A percentile compares a stretch with the other conserved stretches of the same genome.
phyloP scores from a whole-genome alignment of 352 stramenopile species.

The Aphanomyces euteiches region DNA sequence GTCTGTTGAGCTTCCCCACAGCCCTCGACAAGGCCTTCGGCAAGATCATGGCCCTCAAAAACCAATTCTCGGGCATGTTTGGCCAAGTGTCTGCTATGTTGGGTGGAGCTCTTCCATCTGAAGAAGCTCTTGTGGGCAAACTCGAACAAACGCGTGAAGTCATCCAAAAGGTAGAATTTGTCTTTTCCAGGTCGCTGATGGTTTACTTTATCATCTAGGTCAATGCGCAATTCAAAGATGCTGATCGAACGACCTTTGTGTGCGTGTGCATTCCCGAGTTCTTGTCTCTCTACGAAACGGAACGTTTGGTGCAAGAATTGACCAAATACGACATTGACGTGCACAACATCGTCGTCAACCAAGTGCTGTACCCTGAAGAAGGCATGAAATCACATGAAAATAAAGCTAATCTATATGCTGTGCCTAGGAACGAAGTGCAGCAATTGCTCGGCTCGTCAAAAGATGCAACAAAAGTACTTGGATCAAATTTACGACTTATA shows the following conservation, averaged over 20 bases:
- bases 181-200: constrained; percentile 87
- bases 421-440: constrained; percentile 59
- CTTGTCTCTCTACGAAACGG: constrained; percentile 99
- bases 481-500: constrained; percentile 99
- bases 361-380: constrained; percentile 92
- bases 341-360: constrained; percentile 99
- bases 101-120: constrained; percentile 66
- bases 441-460: constrained; percentile 95
- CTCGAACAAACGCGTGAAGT: constrained; percentile 94
- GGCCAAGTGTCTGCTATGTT: constrained; percentile 76
- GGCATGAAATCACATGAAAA: not conserved
- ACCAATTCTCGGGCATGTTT: constrained; percentile 86
- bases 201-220: constrained; percentile 49
- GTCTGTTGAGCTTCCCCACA: constrained; percentile 95
- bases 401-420: not conserved
- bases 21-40: constrained; percentile 98
- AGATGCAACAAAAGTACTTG: constrained; percentile 99
- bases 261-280: constrained; percentile 99
- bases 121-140: constrained; percentile 95
- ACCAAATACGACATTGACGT: constrained; percentile 99
- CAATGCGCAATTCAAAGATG: constrained; percentile 98
- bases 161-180: constrained; percentile 90
- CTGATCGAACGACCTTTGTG: constrained; percentile 98
- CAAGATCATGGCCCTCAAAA: constrained; percentile 97
- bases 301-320: constrained; percentile 98